phyloP scores from a whole-genome alignment of 1,284 basidiomycete genomes.

The Rhodotorula sp. region DNA sequence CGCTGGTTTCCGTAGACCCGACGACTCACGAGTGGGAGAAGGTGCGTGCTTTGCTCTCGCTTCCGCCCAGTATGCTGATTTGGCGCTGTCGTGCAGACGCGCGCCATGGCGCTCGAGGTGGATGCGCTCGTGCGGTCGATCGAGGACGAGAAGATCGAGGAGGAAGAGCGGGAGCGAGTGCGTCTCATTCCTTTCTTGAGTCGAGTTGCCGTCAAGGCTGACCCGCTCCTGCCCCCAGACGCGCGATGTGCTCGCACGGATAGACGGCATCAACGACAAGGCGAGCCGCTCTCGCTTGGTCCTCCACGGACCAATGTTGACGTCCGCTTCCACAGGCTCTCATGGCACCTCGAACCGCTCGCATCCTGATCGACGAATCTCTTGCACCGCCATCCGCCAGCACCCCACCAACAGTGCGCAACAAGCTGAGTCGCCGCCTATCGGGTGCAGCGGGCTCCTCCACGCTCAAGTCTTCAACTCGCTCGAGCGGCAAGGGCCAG shows the following conservation, averaged over 20 bases:
- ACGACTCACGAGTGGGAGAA: conserved; percentile 95
- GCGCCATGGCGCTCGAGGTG: conserved; percentile 95
- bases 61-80: no score
- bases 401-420: not conserved
- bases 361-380: conserved; percentile 81
- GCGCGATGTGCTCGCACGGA: conserved; percentile 88
- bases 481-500: conserved; percentile 47
- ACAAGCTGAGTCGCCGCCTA: not conserved
- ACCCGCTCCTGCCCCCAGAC: not conserved
- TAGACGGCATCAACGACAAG: conserved; percentile 87
- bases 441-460: not conserved
- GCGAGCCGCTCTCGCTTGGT: conserved; percentile 47
- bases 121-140: conserved; percentile 93
- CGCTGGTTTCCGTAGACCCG: conserved; percentile 73
- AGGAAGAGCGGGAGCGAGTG: conserved; percentile 91
- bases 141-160: conserved; percentile 94
- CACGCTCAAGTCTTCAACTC: not conserved
- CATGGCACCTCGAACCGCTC: conserved; percentile 81
- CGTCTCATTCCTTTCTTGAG: not conserved
- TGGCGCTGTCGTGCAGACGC: conserved; percentile 28
- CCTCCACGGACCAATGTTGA: not conserved
- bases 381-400: conserved; percentile 46
- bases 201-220: not conserved
- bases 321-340: conserved; percentile 54
- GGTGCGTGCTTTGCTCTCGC: not conserved